Base-by-base conservation (phyloP, 176 grass and related monocot species). In the Bromus sterilis region DNA sequence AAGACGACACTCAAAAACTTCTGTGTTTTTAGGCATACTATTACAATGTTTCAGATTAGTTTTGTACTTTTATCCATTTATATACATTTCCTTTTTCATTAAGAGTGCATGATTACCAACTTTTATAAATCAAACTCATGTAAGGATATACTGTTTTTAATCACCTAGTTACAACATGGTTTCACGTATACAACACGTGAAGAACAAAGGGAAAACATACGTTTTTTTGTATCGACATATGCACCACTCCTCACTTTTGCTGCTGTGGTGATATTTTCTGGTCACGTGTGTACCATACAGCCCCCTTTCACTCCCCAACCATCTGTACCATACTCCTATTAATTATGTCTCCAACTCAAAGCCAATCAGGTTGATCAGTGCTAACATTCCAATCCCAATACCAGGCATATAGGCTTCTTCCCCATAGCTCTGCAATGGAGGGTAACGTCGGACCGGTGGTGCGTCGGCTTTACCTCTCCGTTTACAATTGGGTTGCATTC, bases 401-500 rank as follows among this genome's bases (percentile, higher is more conserved):
- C 49, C 20, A 55, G 0, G 20, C 70, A 75, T 64, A 21, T 64
- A 7, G 26, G 15, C 1, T 62, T 63, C 21, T 40, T 56, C 30
- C 44, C 4, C 23, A n/a, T 3, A 83, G 25, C n/a, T 25, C 31
- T 83, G 18, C 70, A 83, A 84, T 75, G 82, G 74, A 49, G 2
- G 62, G 26, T n/a, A 55, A n/a, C 4, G 20, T 7, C 15, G 1
- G 75, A 9, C 20, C 20, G 0, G 39, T 13, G 64, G 21, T 61
- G 31, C 37, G 9, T 5, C 14, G 29, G 29, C 39, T 85, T 3
- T 78, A 85, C 64, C 39, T 85, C 28, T 85, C 75, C 13, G 2
- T 78, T 21, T 85, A 85, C 75, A 85, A 71, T 39, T 85, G 83
- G 83, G 53, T 61, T 37, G 4, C 2, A 29, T 71, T 78, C 55